Percentiles rank a stretch among this genome's conserved stretches.
phyloP scores from a whole-genome alignment of 306 rosid species.

The Acacia acuminata region DNA sequence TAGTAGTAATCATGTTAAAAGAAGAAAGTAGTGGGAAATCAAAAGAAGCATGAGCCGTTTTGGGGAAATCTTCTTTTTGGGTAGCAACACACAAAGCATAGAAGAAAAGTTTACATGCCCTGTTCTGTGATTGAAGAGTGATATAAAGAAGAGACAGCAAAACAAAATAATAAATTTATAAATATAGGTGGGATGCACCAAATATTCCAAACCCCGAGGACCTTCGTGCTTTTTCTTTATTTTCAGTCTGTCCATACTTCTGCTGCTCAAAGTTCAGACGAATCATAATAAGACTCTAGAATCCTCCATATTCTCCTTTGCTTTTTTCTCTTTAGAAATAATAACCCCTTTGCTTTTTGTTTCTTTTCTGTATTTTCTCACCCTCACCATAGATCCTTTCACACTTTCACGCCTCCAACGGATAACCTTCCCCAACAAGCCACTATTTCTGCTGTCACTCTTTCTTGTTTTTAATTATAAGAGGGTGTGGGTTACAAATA shows the following conservation, averaged over 20 bases:
- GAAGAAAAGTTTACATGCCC: background rate
- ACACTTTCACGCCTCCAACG: background rate
- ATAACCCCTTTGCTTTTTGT: background rate
- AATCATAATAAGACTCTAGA: background rate
- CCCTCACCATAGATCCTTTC: background rate
- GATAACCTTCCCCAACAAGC: background rate
- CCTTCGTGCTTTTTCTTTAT: background rate
- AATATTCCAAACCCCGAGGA: background rate
- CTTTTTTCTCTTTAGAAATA: background rate
- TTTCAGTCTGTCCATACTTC: background rate
- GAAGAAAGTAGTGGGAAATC: background rate
- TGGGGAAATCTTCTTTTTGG: background rate
- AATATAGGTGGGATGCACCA: background rate
- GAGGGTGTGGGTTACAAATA: too few species aligned
- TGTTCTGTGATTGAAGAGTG: background rate
- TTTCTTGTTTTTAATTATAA: too few species aligned
- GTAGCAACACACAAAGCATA: background rate
- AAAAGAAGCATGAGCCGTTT: background rate
- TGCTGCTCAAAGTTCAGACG: constrained; percentile 16
- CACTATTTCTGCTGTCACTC: background rate
- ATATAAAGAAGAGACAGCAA: background rate
- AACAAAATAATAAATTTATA: background rate
- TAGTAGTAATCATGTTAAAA: background rate
- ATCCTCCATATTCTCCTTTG: background rate
- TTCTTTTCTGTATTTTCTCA: background rate